These are phyloP conservation scores for Amorphotheca resinae DNA, from an alignment of 495 filamentous ascomycete species.

Conservation along the genomic window DNA sequence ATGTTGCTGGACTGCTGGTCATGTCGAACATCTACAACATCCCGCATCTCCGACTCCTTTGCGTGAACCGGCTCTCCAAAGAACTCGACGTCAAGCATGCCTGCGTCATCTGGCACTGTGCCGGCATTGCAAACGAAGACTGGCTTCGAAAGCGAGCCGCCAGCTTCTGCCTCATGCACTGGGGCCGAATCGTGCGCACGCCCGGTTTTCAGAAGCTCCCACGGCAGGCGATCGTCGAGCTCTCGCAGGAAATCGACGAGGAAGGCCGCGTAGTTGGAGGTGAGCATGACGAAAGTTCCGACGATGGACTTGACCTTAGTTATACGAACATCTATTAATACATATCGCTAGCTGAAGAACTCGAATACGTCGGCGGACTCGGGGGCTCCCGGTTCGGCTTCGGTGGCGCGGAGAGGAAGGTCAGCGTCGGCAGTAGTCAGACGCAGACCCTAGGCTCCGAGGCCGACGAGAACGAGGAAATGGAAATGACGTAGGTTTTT, in stretches of 20 bases:
- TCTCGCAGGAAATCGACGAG: conserved; percentile 86
- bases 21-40: conserved; percentile 98
- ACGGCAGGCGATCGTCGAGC: conserved; percentile 64
- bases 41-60: conserved; percentile 77
- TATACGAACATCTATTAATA: conserved; percentile 12
- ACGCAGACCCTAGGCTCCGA: conserved; percentile 48
- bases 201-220: conserved; percentile 71
- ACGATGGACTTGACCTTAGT: background rate
- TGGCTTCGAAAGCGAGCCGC: conserved; percentile 84
- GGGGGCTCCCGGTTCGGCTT: conserved; percentile 47
- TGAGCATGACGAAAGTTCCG: conserved; percentile 20
- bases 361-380: conserved; percentile 65
- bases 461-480: conserved; percentile 56
- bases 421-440: conserved; percentile 44
- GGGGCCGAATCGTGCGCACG: conserved; percentile 89
- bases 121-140: conserved; percentile 77
- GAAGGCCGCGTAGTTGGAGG: conserved; percentile 82
- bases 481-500: conserved; percentile 39
- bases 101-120: conserved; percentile 91
- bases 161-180: conserved; percentile 78
- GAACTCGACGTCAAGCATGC: conserved; percentile 92
- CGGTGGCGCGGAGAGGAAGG: conserved; percentile 38
- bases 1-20: conserved; percentile 91
- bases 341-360: conserved; percentile 37
- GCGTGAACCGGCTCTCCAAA: conserved; percentile 71